Percentiles rank a stretch among this genome's conserved stretches.
Evolutionary conservation across 139 green algal genomes (phyloP).

Genomic region (Zygnema cylindricum): DNA sequence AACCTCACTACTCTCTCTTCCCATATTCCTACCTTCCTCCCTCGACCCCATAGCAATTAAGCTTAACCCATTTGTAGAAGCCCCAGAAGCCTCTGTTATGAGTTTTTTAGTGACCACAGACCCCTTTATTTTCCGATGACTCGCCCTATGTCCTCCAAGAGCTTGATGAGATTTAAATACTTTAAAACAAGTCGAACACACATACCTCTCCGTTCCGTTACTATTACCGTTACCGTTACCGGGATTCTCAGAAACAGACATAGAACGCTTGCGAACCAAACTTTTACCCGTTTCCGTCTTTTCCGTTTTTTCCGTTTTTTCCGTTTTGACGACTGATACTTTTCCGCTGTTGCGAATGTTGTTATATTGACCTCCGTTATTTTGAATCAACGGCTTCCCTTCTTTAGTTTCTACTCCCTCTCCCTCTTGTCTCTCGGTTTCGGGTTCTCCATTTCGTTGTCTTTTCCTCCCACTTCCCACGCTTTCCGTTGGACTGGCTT

Average conservation of each 20-base stretch:
- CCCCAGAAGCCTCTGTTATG: background rate
- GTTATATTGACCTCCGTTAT: too few species aligned
- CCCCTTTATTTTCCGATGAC: constrained; percentile 5
- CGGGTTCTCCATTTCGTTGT: background rate
- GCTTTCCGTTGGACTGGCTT: background rate
- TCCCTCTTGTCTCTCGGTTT: too few species aligned
- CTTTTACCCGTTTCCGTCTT: too few species aligned
- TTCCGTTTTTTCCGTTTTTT: too few species aligned
- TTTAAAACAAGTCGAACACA: constrained; percentile 1
- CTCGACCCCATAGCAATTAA: background rate
- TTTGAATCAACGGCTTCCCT: too few species aligned
- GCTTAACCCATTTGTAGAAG: background rate
- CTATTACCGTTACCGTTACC: too few species aligned
- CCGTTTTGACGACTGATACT: too few species aligned
- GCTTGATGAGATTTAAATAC: constrained; percentile 31
- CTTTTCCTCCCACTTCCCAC: constrained; percentile 7
- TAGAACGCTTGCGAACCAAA: too few species aligned
- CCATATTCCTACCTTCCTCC: background rate
- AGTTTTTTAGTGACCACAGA: background rate
- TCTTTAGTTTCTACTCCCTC: too few species aligned
- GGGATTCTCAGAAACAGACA: too few species aligned
- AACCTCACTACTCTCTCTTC: too few species aligned
- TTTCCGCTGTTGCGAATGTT: too few species aligned
- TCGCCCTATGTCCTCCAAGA: constrained; percentile 22
- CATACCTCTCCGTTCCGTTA: background rate